Evolutionary conservation across 2,329 filamentous ascomycete species (phyloP).

Genomic region (Fusarium sp.): DNA sequence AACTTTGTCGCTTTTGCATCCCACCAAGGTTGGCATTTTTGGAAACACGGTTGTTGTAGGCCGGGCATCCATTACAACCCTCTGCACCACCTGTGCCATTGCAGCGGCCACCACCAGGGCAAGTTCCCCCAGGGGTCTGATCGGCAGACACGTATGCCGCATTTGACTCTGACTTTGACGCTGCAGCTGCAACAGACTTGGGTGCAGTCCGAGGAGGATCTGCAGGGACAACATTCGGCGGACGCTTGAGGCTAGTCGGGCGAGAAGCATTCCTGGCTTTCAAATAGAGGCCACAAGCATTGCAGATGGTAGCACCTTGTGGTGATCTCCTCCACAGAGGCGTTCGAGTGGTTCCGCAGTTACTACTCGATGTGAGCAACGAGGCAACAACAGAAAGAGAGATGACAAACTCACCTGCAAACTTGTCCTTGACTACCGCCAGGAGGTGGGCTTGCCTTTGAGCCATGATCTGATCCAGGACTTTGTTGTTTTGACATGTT

Average conservation of each 20-base stretch:
- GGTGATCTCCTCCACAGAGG: conserved; percentile 95
- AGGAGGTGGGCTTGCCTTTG: conserved; percentile 36
- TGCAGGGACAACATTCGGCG: conserved; percentile 61
- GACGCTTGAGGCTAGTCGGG: conserved; percentile 88
- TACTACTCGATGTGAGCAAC: conserved; percentile 62
- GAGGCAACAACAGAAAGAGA: not conserved
- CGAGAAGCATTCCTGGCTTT: conserved; percentile 93
- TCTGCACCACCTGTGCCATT: conserved; percentile 96
- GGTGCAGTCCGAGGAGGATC: conserved; percentile 55
- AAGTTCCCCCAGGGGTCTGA: conserved; percentile 82
- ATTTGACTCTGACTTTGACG: conserved; percentile 54
- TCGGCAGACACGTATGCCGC: conserved; percentile 81
- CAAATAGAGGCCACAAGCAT: conserved; percentile 93
- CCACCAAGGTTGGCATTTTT: conserved; percentile 80
- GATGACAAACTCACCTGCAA: conserved; percentile 68
- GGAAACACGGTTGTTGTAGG: conserved; percentile 95
- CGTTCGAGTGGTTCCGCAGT: conserved; percentile 93
- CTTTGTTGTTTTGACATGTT: conserved; percentile 45
- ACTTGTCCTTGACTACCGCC: conserved; percentile 59
- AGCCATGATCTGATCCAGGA: conserved; percentile 39
- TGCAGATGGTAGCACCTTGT: conserved; percentile 93
- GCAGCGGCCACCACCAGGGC: conserved; percentile 91
- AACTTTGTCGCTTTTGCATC: conserved; percentile 57
- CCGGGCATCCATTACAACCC: conserved; percentile 93
- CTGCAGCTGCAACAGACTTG: conserved; percentile 50